Base-by-base conservation (phyloP, 148 eudicot species). In the Cornus florida region DNA sequence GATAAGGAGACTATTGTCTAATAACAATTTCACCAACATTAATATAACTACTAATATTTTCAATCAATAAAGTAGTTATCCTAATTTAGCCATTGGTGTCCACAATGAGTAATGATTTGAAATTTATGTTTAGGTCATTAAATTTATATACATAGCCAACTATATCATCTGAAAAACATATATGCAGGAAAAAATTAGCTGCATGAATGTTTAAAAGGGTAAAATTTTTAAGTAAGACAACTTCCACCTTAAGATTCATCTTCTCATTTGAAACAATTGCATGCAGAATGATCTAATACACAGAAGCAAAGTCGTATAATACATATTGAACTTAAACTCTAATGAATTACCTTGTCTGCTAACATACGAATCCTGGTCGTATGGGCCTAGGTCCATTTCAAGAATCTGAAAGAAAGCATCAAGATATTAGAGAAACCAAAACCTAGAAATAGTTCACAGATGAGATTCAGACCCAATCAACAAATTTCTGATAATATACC, bases 311-410 rank as follows among this genome's bases (percentile, higher is more conserved):
- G 23, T 11, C 35, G 8, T 39, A n/a, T 65, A 3, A 43, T 35
- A 70, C 23, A 32, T 60, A 33, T 39, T 64, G 76, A 65, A 48
- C 32, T 50, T n/a, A 65, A 72, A 35, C 66, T 14, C 68, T 12
- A 14, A 75, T n/a, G 77, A 80, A 71, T 80, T 90, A 93, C 97
- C 94, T 90, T 80, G 83, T 68, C 79, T 83, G 56, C 75, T 83
- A 67, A 75, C 53, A 74, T 78, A 82, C 20, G 83, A 69, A 77
- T 88, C 91, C 76, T 86, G 86, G 78, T 89, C 93, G 77, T 86
- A 83, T 64, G 92, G 85, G 53, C 84, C 86, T 86, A 95, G 86
- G 83, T 95, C 97, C 98, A 90, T 87, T 69, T 89, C 97, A 87
- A 91, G 97, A 53, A 95, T 82, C 98, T 93, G 92, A 57, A 79